phyloP scores from a whole-genome alignment of 1,284 basidiomycete genomes.

The Wolfiporia cocos region DNA sequence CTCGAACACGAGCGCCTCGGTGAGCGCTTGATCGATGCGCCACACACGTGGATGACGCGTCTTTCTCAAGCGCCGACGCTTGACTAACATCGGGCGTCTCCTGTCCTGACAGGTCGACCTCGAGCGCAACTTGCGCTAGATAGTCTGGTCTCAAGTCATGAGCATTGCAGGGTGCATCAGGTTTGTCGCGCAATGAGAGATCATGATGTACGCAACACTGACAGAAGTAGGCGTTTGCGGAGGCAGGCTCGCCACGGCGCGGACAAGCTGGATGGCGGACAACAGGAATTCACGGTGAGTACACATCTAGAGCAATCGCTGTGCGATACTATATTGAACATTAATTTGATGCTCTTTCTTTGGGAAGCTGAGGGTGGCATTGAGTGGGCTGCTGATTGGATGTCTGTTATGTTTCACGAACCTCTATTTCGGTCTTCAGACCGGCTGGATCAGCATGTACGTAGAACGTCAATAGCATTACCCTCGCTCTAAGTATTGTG shows the following conservation, averaged over 20 bases:
- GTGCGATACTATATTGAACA: too few relatives aligned
- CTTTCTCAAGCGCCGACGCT: too few relatives aligned
- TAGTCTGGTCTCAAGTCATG: too few relatives aligned
- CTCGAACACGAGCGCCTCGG: too few relatives aligned
- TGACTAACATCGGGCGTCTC: too few relatives aligned
- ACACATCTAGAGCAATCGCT: too few relatives aligned
- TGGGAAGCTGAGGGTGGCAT: conserved; percentile 43
- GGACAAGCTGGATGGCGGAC: conserved; percentile 9
- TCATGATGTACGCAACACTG: neutral
- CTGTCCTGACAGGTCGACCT: too few relatives aligned
- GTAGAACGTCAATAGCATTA: conserved; percentile 11
- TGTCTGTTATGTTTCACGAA: conserved; percentile 73
- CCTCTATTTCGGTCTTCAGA: conserved; percentile 72
- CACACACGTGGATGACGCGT: too few relatives aligned
- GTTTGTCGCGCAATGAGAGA: neutral
- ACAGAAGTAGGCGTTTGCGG: conserved; percentile 1
- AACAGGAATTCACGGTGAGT: conserved; percentile 8
- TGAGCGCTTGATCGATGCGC: too few relatives aligned
- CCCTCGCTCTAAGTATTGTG: neutral
- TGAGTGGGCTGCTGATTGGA: conserved; percentile 62
- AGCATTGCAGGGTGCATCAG: neutral
- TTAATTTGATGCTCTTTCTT: too few relatives aligned
- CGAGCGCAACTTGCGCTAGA: too few relatives aligned
- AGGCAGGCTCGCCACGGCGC: conserved; percentile 4
- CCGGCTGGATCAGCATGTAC: conserved; percentile 72